Conservation (phyloP, 495 filamentous ascomycete species). For the Lophiotrema nucula region DNA sequence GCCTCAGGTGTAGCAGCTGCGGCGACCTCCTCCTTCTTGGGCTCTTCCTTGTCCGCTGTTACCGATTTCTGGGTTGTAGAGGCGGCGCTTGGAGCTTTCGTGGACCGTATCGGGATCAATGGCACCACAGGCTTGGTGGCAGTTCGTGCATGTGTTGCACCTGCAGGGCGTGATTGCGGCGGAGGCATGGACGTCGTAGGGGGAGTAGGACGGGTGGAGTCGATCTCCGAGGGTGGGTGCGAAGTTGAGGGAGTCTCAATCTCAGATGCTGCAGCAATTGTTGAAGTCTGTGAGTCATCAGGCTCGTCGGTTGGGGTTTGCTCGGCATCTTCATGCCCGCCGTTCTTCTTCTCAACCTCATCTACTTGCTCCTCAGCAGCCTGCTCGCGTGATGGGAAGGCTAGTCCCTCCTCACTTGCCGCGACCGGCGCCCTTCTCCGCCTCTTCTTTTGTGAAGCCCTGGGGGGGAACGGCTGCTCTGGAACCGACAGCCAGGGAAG, state of each 20-base stretch:
- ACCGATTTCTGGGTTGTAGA: conserved; percentile 47
- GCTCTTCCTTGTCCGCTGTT: conserved; percentile 43
- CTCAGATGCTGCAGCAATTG: conserved; percentile 47
- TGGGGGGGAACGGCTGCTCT: conserved; percentile 62
- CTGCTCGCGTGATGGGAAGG: conserved; percentile 52
- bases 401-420: conserved; percentile 43
- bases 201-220: conserved; percentile 69
- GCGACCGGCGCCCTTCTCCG: conserved; percentile 45
- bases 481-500: conserved; percentile 82
- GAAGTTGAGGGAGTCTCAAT: conserved; percentile 68
- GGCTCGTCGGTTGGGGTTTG: conserved; percentile 38
- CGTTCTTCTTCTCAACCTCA: conserved; percentile 31
- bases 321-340: conserved; percentile 37
- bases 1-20: conserved; percentile 37
- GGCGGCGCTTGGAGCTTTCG: conserved; percentile 48
- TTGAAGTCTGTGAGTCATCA: conserved; percentile 39
- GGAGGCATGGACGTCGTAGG: conserved; percentile 56
- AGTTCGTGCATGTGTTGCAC: conserved; percentile 43
- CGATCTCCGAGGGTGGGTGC: conserved; percentile 62
- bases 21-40: conserved; percentile 30
- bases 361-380: conserved; percentile 31
- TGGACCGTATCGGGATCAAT: conserved; percentile 66
- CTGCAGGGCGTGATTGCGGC: conserved; percentile 19
- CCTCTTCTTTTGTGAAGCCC: conserved; percentile 45
- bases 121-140: conserved; percentile 54